Evolutionary conservation across 495 filamentous ascomycete species (phyloP).

Genomic region (Penicillium herquei): DNA sequence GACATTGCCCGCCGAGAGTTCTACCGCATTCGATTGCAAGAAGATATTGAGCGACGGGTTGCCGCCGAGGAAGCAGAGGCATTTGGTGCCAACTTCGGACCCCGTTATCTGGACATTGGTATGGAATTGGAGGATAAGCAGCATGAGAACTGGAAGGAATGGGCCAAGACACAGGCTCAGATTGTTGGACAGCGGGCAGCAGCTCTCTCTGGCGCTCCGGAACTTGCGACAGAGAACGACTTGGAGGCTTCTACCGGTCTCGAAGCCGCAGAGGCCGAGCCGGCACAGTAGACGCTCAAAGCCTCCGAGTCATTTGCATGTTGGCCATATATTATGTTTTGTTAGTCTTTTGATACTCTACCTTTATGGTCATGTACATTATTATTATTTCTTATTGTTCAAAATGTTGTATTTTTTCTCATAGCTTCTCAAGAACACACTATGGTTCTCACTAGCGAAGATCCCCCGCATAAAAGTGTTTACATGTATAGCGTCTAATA

Average conservation of each 20-base stretch:
- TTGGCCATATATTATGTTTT: neutral
- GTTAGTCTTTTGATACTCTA: constrained; percentile 5
- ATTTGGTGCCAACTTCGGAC: constrained; percentile 84
- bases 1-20: constrained; percentile 88
- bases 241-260: constrained; percentile 1
- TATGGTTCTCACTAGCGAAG: neutral
- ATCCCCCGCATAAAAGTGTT: neutral
- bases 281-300: constrained; percentile 1
- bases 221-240: constrained; percentile 20
- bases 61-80: constrained; percentile 84
- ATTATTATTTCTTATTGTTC: constrained; percentile 21
- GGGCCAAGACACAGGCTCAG: constrained; percentile 61
- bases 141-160: constrained; percentile 78
- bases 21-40: constrained; percentile 74
- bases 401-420: constrained; percentile 20
- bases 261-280: constrained; percentile 2
- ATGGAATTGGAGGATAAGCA: constrained; percentile 77
- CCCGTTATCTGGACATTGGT: constrained; percentile 66
- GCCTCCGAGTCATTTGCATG: neutral
- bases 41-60: constrained; percentile 81
- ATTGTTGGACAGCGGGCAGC: constrained; percentile 28
- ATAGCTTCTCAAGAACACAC: constrained; percentile 4
- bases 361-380: constrained; percentile 34
- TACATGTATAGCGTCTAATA: neutral
- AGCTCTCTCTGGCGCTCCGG: constrained; percentile 34